Conservation (phyloP, 2,329 filamentous ascomycete genomes). For the Aureobasidium sp. region DNA sequence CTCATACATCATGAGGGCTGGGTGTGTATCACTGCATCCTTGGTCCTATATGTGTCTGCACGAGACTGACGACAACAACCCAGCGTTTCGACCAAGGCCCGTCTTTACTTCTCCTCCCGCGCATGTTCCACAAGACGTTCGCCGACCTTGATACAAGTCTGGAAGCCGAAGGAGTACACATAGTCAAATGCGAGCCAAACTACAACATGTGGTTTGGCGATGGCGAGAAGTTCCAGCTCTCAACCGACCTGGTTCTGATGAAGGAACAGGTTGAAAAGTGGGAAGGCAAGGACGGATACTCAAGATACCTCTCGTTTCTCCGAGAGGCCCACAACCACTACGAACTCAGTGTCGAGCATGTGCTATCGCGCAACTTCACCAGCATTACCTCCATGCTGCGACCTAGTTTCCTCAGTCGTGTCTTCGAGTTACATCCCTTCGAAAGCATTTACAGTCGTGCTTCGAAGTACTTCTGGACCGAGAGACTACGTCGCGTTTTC, state of each 20-base stretch:
- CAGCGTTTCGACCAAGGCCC: conserved; percentile 68
- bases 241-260: conserved; percentile 62
- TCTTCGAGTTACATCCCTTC: conserved; percentile 59
- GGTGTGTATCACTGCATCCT: conserved; percentile 4
- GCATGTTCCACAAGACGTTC: conserved; percentile 62
- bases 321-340: conserved; percentile 62
- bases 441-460: conserved; percentile 62
- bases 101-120: conserved; percentile 62
- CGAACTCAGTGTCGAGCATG: conserved; percentile 57
- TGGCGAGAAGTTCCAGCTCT: conserved; percentile 54
- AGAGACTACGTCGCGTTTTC: conserved; percentile 60
- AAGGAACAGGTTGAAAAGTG: conserved; percentile 63
- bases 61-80: not conserved
- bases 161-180: conserved; percentile 55
- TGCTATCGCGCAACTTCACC: conserved; percentile 61
- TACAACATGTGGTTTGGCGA: conserved; percentile 69
- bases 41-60: not conserved
- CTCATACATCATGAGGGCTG: conserved; percentile 53
- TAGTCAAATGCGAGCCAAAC: conserved; percentile 67
- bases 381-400: conserved; percentile 49
- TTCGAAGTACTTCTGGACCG: conserved; percentile 60
- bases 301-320: conserved; percentile 59
- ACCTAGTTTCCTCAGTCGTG: conserved; percentile 49
- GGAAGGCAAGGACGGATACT: conserved; percentile 63
- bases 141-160: conserved; percentile 59